A percentile compares a stretch with the other conserved stretches of the same genome.
Conservation (phyloP, 768 basidiomycete species). For the Epithele typhae region DNA sequence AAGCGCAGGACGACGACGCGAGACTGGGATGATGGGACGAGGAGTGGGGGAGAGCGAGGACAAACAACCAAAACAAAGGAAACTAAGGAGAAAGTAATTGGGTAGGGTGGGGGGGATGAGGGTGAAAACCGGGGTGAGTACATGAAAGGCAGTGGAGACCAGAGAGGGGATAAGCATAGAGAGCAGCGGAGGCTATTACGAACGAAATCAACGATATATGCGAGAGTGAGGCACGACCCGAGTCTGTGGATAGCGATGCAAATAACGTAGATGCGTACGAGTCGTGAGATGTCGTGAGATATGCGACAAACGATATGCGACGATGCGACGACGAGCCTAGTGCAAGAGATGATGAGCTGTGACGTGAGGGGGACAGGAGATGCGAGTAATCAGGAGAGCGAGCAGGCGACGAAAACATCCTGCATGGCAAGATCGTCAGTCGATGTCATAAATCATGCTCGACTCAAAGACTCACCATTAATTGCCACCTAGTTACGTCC, state of each 20-base stretch:
- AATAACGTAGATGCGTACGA: constrained; percentile 4
- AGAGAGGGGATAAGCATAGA: background rate
- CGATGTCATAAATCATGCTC: no score
- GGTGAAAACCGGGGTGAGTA: no score
- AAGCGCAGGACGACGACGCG: background rate
- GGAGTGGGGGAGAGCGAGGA: no score
- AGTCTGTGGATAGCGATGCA: no score
- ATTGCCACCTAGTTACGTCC: no score
- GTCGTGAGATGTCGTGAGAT: constrained; percentile 1
- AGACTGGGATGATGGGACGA: no score
- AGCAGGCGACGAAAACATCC: background rate
- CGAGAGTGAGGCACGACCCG: background rate
- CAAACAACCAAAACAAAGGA: background rate
- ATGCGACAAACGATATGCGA: background rate
- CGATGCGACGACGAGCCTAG: constrained; percentile 1
- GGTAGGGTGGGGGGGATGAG: background rate
- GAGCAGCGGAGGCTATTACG: constrained; percentile 3
- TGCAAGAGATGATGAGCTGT: no score
- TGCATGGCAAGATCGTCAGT: no score
- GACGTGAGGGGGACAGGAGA: background rate
- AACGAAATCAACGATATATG: background rate
- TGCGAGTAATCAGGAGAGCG: background rate
- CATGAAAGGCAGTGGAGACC: background rate
- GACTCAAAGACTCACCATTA: no score
- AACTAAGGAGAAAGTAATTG: background rate